phyloP scores from a whole-genome alignment of 129 eudicot species.

The Pseudognaphalium luteoalbum region DNA sequence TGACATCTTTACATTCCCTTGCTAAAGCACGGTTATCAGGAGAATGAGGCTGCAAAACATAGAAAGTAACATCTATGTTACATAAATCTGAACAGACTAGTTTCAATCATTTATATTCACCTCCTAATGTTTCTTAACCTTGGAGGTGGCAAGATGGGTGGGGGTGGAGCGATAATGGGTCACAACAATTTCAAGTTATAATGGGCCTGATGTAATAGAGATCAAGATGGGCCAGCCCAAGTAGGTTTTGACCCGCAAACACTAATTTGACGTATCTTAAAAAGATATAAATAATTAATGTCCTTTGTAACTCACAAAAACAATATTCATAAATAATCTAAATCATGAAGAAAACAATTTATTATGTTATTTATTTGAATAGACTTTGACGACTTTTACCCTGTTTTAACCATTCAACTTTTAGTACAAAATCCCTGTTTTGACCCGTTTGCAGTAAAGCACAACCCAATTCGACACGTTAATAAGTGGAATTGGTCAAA shows the following conservation, averaged over 20 bases:
- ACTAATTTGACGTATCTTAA: not conserved
- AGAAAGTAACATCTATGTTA: not conserved
- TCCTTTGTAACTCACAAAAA: not conserved
- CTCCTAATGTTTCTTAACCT: not conserved
- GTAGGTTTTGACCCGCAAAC: not conserved
- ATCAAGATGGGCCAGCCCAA: not conserved
- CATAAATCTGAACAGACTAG: slow-evolving; percentile 7
- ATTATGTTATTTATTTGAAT: not conserved
- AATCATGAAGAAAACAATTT: not conserved
- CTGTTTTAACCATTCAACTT: not conserved
- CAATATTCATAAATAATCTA: not conserved
- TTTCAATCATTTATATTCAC: not conserved
- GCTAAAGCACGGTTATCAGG: slow-evolving; percentile 98
- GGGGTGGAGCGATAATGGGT: not conserved
- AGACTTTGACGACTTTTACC: not conserved
- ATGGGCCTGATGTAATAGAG: not conserved
- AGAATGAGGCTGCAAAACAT: slow-evolving; percentile 82
- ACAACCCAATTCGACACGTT: not conserved
- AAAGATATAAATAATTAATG: not conserved
- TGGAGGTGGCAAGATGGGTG: slow-evolving; percentile 5
- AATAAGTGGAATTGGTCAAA: not conserved
- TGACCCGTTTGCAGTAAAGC: not conserved
- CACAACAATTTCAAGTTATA: not conserved
- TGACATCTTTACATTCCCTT: slow-evolving; percentile 94
- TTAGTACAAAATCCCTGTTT: not conserved